Evolutionary conservation across 345 rosid genomes (phyloP).

Genomic region (Syzygium oleosum): DNA sequence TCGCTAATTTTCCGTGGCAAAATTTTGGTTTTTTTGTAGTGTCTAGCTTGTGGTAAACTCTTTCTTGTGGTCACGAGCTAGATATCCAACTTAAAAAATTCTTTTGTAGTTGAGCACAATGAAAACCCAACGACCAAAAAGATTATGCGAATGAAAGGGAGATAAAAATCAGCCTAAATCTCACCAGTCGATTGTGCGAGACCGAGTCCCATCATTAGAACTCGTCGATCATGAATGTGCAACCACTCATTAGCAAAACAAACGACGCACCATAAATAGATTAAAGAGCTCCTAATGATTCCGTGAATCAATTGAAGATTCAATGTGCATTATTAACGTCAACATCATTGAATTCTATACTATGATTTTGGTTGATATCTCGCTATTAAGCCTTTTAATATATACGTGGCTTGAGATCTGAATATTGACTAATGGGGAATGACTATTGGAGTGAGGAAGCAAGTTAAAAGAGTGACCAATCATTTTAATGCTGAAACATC

Average conservation of each 20-base stretch:
- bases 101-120: neutral
- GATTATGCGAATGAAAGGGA: neutral
- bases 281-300: neutral
- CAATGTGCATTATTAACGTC: neutral
- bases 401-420: neutral
- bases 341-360: neutral
- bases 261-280: neutral
- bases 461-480: slow-evolving; percentile 1
- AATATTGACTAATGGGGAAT: neutral
- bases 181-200: neutral
- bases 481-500: slow-evolving; percentile 10
- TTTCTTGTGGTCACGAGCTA: neutral
- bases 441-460: neutral
- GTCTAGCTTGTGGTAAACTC: neutral
- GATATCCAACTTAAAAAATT: neutral
- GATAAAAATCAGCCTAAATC: neutral
- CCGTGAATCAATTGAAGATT: neutral
- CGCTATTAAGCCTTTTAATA: neutral
- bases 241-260: neutral
- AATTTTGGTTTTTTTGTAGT: too few relatives aligned
- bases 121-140: neutral
- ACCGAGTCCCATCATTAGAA: neutral
- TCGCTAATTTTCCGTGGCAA: too few relatives aligned
- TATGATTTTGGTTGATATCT: neutral
- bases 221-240: neutral